phyloP scores from a whole-genome alignment of 768 basidiomycete genomes.

The Auricularia auricula-judae region DNA sequence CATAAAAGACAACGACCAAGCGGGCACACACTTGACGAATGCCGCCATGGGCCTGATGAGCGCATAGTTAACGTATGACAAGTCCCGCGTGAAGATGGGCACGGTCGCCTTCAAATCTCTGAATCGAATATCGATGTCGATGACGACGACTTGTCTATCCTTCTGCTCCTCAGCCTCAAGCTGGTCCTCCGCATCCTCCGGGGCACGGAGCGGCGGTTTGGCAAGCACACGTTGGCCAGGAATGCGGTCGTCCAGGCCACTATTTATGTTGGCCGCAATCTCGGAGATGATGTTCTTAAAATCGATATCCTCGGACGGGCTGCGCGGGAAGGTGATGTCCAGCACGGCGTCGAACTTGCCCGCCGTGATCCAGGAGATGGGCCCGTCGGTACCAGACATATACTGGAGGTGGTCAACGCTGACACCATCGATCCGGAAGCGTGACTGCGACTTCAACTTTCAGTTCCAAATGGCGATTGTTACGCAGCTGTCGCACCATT shows the following conservation, averaged over 20 bases:
- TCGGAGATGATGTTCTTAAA: conserved; percentile 81
- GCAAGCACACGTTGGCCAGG: conserved; percentile 82
- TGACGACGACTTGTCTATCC: conserved; percentile 41
- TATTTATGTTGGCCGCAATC: conserved; percentile 77
- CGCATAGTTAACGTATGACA: conserved; percentile 88
- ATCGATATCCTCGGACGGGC: conserved; percentile 54
- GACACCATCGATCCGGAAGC: conserved; percentile 93
- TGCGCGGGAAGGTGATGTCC: conserved; percentile 93
- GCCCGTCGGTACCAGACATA: conserved; percentile 69
- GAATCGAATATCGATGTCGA: conserved; percentile 93
- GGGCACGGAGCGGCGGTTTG: conserved; percentile 73
- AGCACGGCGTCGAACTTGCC: conserved; percentile 95
- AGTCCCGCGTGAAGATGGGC: conserved; percentile 78
- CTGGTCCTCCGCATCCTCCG: conserved; percentile 32
- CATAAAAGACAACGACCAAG: conserved; percentile 1
- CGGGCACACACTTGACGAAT: conserved; percentile 77
- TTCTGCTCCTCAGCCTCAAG: conserved; percentile 19
- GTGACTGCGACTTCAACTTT: conserved; percentile 43
- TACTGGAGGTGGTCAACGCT: conserved; percentile 92
- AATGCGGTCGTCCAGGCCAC: conserved; percentile 43
- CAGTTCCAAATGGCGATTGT: neutral
- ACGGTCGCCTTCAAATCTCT: conserved; percentile 92
- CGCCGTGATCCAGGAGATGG: conserved; percentile 95
- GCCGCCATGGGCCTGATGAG: conserved; percentile 92
- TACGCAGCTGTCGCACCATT: conserved; percentile 51